Evolutionary conservation across 2,329 filamentous ascomycete genomes (phyloP).

Genomic region (Aspergillus sp.): DNA sequence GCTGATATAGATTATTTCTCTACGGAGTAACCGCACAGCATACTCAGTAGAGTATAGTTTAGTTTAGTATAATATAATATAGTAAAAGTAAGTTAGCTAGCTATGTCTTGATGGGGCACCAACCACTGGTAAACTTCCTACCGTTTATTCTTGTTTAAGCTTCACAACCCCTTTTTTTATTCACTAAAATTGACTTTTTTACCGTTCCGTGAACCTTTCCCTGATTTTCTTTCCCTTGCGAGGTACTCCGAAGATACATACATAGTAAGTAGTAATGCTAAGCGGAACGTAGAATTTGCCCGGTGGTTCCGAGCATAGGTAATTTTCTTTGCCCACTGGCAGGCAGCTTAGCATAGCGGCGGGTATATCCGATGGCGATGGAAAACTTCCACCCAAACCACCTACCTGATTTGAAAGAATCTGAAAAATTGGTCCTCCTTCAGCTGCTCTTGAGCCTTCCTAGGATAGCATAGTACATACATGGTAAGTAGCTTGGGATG

Average conservation of each 20-base stretch:
- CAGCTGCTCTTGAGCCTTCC: too few species aligned
- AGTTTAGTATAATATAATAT: neutral
- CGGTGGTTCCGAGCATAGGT: neutral
- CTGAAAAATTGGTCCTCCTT: neutral
- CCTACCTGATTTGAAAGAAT: neutral
- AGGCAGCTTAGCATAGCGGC: slow-evolving; percentile 1
- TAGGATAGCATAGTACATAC: too few species aligned
- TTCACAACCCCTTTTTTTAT: too few species aligned
- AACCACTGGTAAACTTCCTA: neutral
- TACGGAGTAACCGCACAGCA: too few species aligned
- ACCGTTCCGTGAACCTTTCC: too few species aligned
- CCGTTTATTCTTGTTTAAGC: neutral
- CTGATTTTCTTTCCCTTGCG: too few species aligned
- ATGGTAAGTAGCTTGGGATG: too few species aligned
- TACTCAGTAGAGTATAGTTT: too few species aligned
- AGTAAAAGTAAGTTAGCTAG: neutral
- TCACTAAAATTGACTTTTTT: neutral
- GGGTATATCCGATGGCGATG: slow-evolving; percentile 12
- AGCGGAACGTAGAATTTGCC: neutral
- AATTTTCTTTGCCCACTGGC: neutral
- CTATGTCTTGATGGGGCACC: neutral
- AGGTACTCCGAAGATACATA: too few species aligned
- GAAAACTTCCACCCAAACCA: neutral
- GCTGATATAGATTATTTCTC: slow-evolving; percentile 1
- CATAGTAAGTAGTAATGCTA: neutral